phyloP scores from a whole-genome alignment of 441 rosid genomes.

The Bruguiera hainesii region DNA sequence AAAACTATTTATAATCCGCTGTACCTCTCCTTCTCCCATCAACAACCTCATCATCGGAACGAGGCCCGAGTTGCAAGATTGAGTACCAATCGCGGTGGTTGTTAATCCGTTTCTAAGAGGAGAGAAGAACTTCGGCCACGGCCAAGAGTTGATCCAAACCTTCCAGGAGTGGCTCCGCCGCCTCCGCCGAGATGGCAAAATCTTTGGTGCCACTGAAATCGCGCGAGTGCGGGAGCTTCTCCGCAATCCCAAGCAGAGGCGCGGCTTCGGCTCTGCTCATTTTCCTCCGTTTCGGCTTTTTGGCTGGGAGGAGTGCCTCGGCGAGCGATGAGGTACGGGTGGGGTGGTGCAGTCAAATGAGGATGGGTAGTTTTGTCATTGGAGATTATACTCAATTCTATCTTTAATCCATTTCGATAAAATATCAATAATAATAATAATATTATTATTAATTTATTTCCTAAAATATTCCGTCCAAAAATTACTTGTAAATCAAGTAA shows the following conservation, averaged over 20 bases:
- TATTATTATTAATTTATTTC: too few species aligned
- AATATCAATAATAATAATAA: too few species aligned
- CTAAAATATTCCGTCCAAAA: too few species aligned
- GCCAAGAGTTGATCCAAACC: conserved; percentile 91
- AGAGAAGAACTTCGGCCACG: conserved; percentile 65
- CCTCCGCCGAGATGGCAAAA: conserved; percentile 80
- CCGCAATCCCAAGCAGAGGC: conserved; percentile 79
- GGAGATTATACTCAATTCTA: not conserved
- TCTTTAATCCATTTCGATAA: not conserved
- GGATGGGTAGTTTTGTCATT: not conserved
- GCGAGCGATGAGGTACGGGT: not conserved
- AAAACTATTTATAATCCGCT: too few species aligned
- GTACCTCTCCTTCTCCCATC: too few species aligned
- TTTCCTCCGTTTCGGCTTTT: not conserved
- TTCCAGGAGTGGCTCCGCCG: conserved; percentile 77
- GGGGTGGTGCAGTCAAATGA: not conserved
- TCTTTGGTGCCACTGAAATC: conserved; percentile 72
- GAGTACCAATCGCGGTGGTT: conserved; percentile 82
- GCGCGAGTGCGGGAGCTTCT: conserved; percentile 65
- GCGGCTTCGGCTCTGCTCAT: conserved; percentile 56
- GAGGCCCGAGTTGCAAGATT: conserved; percentile 63
- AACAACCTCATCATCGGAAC: conserved; percentile 51
- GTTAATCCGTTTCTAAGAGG: conserved; percentile 57
- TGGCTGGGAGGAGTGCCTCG: not conserved
- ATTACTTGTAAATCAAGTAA: too few species aligned